Evolutionary conservation across 2,329 filamentous ascomycete species (phyloP).

Genomic region (Purpureocillium takamizusanense): DNA sequence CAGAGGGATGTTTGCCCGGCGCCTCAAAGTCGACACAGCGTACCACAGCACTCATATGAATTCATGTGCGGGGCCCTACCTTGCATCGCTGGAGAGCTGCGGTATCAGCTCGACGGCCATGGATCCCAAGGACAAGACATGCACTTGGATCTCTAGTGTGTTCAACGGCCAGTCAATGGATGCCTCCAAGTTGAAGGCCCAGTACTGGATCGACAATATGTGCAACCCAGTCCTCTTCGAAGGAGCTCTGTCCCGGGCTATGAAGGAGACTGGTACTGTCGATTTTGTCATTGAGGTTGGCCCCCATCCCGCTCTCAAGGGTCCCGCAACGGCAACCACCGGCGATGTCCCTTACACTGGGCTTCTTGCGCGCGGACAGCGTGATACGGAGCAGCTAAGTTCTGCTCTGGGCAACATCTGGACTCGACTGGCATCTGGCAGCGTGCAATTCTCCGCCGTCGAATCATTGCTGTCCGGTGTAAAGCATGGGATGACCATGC

Average conservation of each 20-base stretch:
- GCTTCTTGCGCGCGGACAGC: slow-evolving; percentile 8
- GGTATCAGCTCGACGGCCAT: not conserved
- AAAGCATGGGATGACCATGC: slow-evolving; percentile 9
- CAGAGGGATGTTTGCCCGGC: slow-evolving; percentile 16
- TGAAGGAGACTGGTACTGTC: slow-evolving; percentile 4
- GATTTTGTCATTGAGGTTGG: slow-evolving; percentile 22
- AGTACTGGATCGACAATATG: slow-evolving; percentile 9
- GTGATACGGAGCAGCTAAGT: slow-evolving; percentile 10
- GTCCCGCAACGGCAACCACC: slow-evolving; percentile 17
- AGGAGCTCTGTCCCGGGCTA: slow-evolving; percentile 4
- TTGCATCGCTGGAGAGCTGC: slow-evolving; percentile 1
- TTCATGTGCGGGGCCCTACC: slow-evolving; percentile 7
- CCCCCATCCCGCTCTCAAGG: slow-evolving; percentile 30
- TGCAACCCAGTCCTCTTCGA: slow-evolving; percentile 14
- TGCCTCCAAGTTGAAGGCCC: not conserved
- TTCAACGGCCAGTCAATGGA: slow-evolving; percentile 5
- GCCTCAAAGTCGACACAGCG: slow-evolving; percentile 26
- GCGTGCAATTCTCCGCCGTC: slow-evolving; percentile 1
- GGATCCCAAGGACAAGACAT: not conserved
- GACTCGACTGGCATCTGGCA: not conserved
- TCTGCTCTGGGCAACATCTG: slow-evolving; percentile 5
- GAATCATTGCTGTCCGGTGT: slow-evolving; percentile 7
- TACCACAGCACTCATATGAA: slow-evolving; percentile 33
- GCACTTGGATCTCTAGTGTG: slow-evolving; percentile 6
- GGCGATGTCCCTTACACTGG: slow-evolving; percentile 14